Conservation (phyloP, 495 filamentous ascomycete species). For the Wilcoxina mikolae region DNA sequence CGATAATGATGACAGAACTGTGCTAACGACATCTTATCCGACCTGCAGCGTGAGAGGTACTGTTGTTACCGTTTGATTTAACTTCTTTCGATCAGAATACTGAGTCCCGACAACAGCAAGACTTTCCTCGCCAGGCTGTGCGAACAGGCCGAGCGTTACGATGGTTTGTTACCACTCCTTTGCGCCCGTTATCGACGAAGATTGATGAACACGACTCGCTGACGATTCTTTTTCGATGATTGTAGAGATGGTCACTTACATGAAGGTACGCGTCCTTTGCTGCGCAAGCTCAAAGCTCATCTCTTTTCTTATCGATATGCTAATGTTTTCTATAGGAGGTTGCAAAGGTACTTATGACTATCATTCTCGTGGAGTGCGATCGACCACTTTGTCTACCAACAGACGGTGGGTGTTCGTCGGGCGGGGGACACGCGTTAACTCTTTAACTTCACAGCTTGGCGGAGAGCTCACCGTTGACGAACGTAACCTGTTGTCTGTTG, state of each 20-base stretch:
- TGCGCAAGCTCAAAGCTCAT: conserved; percentile 29
- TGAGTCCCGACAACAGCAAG: conserved; percentile 55
- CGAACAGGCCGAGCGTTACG: conserved; percentile 99
- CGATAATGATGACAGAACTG: not conserved
- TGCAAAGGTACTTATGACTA: conserved; percentile 58
- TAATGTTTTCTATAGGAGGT: conserved; percentile 51
- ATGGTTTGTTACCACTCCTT: conserved; percentile 48
- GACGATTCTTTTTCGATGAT: conserved; percentile 22
- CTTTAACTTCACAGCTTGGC: conserved; percentile 49
- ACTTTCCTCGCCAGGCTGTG: conserved; percentile 99
- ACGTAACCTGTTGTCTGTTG: conserved; percentile 96
- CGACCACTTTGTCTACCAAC: not conserved
- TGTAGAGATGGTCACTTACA: conserved; percentile 95
- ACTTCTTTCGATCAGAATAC: conserved; percentile 3
- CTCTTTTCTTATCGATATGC: conserved; percentile 3
- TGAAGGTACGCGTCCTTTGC: conserved; percentile 57
- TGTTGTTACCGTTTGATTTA: conserved; percentile 5
- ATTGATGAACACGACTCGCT: conserved; percentile 17
- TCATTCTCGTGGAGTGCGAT: not conserved
- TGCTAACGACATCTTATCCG: conserved; percentile 35
- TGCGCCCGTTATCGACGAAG: conserved; percentile 1
- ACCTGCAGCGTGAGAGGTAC: conserved; percentile 71
- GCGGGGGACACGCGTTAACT: conserved; percentile 17
- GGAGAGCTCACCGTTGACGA: conserved; percentile 95
- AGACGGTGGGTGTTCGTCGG: not conserved